Evolutionary conservation across 495 filamentous ascomycete species (phyloP).

Genomic region (Trichoderma orchidacearum): DNA sequence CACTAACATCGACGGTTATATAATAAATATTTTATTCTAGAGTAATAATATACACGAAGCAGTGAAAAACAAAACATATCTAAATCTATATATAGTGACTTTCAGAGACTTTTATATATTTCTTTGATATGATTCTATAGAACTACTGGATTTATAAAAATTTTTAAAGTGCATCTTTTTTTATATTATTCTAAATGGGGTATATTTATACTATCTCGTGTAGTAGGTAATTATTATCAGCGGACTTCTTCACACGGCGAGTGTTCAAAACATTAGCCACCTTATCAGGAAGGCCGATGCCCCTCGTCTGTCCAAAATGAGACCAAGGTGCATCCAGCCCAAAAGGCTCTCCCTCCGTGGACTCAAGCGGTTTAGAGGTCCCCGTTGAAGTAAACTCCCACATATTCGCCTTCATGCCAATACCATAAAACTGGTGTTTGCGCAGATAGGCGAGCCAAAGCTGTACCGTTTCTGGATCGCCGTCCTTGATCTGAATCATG

Average conservation of each 20-base stretch:
- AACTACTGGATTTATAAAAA: too few relatives aligned
- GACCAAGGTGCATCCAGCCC: background rate
- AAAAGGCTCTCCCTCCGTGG: background rate
- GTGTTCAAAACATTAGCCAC: background rate
- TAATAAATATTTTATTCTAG: too few relatives aligned
- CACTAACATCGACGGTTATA: too few relatives aligned
- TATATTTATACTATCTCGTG: too few relatives aligned
- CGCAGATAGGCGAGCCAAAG: conserved; percentile 82
- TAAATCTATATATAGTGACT: too few relatives aligned
- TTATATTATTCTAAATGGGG: too few relatives aligned
- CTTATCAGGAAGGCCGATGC: background rate
- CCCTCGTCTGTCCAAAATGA: background rate
- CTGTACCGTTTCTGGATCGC: conserved; percentile 75
- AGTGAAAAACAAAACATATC: too few relatives aligned
- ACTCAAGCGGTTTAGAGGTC: conserved; percentile 4
- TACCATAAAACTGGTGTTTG: conserved; percentile 83
- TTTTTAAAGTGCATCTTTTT: background rate
- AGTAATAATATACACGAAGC: too few relatives aligned
- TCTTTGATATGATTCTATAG: too few relatives aligned
- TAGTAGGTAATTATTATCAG: background rate
- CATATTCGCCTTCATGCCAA: conserved; percentile 97
- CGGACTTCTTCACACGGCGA: background rate
- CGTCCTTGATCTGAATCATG: conserved; percentile 88
- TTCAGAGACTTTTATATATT: too few relatives aligned
- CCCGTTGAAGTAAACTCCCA: conserved; percentile 74